phyloP scores from a whole-genome alignment of 1,284 basidiomycete species.

The Cutaneotrichosporon sp. region DNA sequence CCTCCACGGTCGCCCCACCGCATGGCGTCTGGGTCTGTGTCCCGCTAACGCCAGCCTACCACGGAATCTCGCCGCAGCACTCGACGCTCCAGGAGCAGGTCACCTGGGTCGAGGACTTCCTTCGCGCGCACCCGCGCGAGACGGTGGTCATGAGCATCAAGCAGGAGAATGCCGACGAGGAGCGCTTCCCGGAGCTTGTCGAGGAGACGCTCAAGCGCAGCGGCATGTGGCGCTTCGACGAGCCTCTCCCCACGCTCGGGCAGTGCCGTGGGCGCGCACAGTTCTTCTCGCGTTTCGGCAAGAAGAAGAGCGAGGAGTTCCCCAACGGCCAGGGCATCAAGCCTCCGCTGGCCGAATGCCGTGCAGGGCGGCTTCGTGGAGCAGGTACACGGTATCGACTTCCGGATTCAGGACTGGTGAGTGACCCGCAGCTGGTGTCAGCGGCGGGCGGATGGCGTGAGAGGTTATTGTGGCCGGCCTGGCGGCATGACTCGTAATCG shows the following conservation, averaged over 20 bases:
- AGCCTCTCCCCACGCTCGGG: conserved; percentile 72
- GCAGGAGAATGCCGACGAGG: conserved; percentile 63
- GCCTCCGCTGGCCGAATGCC: conserved; percentile 79
- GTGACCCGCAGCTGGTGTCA: conserved; percentile 38
- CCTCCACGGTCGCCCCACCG: no score
- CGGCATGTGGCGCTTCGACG: conserved; percentile 76
- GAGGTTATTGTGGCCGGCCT: no score
- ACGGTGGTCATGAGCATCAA: conserved; percentile 82
- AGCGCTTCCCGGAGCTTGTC: conserved; percentile 66
- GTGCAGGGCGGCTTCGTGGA: conserved; percentile 69
- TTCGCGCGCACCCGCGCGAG: conserved; percentile 65
- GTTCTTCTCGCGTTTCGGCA: conserved; percentile 72
- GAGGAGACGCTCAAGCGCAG: conserved; percentile 64
- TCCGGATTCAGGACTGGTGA: conserved; percentile 80
- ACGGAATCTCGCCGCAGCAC: conserved; percentile 71
- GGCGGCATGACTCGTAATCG: no score
- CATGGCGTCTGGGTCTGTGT: no score
- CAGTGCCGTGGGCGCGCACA: conserved; percentile 80
- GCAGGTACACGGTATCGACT: conserved; percentile 60
- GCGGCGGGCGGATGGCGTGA: no score
- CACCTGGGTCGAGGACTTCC: conserved; percentile 63
- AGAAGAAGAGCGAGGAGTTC: conserved; percentile 58
- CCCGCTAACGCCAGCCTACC: conserved; percentile 67
- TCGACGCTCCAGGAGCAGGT: conserved; percentile 64
- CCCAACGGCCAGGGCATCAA: conserved; percentile 68